phyloP scores from a whole-genome alignment of 2,329 filamentous ascomycete species.

The Monosporascus sp. region DNA sequence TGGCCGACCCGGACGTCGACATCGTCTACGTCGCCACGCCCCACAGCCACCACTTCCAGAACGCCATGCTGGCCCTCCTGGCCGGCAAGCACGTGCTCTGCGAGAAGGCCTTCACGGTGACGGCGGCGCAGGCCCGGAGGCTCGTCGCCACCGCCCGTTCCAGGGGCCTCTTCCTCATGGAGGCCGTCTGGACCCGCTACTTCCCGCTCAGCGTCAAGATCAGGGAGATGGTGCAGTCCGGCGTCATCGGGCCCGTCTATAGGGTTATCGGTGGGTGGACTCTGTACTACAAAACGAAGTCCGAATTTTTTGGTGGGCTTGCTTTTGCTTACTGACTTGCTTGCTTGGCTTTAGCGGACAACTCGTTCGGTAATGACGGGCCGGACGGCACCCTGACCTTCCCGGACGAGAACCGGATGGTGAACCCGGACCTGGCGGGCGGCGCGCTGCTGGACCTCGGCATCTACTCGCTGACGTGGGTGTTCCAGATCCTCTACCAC shows the following conservation, averaged over 20 bases:
- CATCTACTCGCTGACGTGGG: conserved; percentile 85
- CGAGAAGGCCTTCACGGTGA: conserved; percentile 87
- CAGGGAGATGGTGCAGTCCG: conserved; percentile 55
- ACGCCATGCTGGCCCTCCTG: conserved; percentile 76
- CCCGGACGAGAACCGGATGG: conserved; percentile 64
- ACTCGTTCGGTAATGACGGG: conserved; percentile 55
- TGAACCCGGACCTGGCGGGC: conserved; percentile 77
- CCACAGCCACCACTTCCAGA: conserved; percentile 90
- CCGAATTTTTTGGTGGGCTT: no score
- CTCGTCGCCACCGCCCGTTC: conserved; percentile 66
- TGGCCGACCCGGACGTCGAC: conserved; percentile 72
- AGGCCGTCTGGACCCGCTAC: conserved; percentile 85
- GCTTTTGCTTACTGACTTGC: not conserved
- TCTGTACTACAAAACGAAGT: not conserved
- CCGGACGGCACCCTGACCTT: conserved; percentile 53
- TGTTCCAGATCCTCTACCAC: conserved; percentile 85
- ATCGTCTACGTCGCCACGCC: conserved; percentile 87
- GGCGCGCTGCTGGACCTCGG: conserved; percentile 80
- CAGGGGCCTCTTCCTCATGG: conserved; percentile 75
- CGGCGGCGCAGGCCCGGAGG: conserved; percentile 67
- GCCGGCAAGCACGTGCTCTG: conserved; percentile 85
- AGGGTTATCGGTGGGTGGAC: conserved; percentile 45
- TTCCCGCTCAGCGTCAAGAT: conserved; percentile 79
- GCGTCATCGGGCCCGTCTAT: conserved; percentile 55
- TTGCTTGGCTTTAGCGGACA: conserved; percentile 38